These are phyloP conservation scores for Raphanus raphanistrum DNA, from an alignment of 345 rosid species.

Conservation along the genomic window DNA sequence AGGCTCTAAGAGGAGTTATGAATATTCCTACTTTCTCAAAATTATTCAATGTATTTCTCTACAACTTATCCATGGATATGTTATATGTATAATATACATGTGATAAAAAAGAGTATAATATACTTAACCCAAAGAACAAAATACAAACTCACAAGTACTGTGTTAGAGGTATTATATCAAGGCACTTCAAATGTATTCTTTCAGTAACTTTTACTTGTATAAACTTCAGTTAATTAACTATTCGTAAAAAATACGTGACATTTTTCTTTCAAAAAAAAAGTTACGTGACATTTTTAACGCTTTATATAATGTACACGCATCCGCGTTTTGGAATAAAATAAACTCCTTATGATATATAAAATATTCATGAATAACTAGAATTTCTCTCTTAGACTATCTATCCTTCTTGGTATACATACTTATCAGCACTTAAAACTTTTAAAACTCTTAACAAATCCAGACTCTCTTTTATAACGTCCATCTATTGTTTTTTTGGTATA, in stretches of 20 bases:
- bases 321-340: background rate
- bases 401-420: background rate
- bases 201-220: background rate
- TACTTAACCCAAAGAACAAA: background rate
- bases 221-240: background rate
- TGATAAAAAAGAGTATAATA: background rate
- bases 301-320: background rate
- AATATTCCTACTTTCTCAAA: constrained; percentile 23
- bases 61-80: background rate
- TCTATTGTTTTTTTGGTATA: background rate
- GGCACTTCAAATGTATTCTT: background rate
- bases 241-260: background rate
- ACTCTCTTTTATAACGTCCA: background rate
- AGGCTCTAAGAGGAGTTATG: constrained; percentile 4
- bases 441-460: background rate
- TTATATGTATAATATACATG: background rate
- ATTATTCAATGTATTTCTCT: constrained; percentile 13
- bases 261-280: too few species aligned
- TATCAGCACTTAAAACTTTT: background rate
- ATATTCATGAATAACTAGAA: background rate
- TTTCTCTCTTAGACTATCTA: background rate
- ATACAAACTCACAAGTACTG: background rate
- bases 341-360: background rate
- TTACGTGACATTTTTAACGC: too few species aligned
- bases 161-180: background rate